Conservation (phyloP, 345 rosid genomes). For the Citrus sinensis region DNA sequence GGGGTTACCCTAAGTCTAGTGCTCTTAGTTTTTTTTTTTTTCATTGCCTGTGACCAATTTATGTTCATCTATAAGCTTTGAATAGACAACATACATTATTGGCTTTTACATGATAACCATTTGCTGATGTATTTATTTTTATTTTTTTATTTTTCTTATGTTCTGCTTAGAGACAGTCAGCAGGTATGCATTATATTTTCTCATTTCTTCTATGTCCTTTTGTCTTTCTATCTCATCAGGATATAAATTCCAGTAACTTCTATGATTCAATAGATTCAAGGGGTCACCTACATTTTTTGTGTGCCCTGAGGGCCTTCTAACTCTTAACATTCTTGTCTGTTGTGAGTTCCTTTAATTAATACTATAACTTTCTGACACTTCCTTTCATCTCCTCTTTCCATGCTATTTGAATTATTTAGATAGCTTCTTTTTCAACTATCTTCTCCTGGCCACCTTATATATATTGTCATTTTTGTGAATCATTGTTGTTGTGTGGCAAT, state of each 20-base stretch:
- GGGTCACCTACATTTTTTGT: not conserved
- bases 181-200: not conserved
- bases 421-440: not conserved
- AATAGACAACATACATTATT: not conserved
- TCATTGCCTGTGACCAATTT: not conserved
- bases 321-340: not conserved
- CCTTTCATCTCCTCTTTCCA: not conserved
- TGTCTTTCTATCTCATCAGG: not conserved
- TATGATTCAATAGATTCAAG: not conserved
- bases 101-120: not conserved
- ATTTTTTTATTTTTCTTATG: not conserved
- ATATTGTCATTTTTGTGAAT: not conserved
- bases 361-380: not conserved
- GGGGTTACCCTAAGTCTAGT: not conserved
- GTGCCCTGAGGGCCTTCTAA: not conserved
- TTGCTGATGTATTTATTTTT: not conserved
- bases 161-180: not conserved
- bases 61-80: not conserved
- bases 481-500: not conserved
- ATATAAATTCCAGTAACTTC: not conserved
- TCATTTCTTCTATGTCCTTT: not conserved
- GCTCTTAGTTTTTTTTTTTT: not conserved
- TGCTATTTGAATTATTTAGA: not conserved
- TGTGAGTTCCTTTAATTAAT: not conserved
- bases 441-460: not conserved